These are phyloP conservation scores for Borealophlyctis nickersoniae DNA, from an alignment of 192 early-diverging fungal genomes.

Conservation along the genomic window DNA sequence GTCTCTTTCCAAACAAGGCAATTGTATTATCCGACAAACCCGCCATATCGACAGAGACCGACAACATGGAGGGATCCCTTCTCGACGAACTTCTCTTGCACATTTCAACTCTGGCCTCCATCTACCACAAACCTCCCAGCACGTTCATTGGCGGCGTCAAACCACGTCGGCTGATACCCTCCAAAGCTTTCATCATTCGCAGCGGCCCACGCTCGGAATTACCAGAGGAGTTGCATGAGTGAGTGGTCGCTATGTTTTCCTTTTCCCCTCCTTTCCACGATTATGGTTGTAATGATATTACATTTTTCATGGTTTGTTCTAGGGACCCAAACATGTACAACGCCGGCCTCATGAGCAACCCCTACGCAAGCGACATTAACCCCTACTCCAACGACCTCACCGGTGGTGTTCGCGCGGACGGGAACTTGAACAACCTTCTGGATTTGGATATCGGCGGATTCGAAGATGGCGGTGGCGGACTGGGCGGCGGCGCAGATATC, in stretches of 20 bases:
- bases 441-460: constrained; percentile 64
- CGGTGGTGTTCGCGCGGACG: constrained; percentile 42
- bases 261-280: constrained; percentile 10
- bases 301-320: constrained; percentile 4
- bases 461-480: too few species aligned
- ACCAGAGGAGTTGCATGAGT: constrained; percentile 24
- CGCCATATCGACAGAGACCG: constrained; percentile 89
- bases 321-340: constrained; percentile 17
- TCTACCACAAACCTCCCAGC: constrained; percentile 89
- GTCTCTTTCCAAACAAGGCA: too few species aligned
- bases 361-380: constrained; percentile 6
- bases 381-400: too few species aligned
- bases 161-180: constrained; percentile 13
- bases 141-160: constrained; percentile 70
- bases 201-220: constrained; percentile 10
- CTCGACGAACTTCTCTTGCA: constrained; percentile 86
- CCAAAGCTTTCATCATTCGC: constrained; percentile 11
- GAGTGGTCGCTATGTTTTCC: constrained; percentile 18
- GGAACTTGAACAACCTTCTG: constrained; percentile 60
- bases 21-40: constrained; percentile 93
- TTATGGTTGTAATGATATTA: constrained; percentile 4
- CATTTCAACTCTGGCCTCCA: constrained; percentile 81
- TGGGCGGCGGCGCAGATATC: constrained; percentile 19
- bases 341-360: constrained; percentile 25
- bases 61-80: constrained; percentile 79